Base-by-base conservation (phyloP, 192 early-diverging fungal species). In the Rhizophagus sp. region DNA sequence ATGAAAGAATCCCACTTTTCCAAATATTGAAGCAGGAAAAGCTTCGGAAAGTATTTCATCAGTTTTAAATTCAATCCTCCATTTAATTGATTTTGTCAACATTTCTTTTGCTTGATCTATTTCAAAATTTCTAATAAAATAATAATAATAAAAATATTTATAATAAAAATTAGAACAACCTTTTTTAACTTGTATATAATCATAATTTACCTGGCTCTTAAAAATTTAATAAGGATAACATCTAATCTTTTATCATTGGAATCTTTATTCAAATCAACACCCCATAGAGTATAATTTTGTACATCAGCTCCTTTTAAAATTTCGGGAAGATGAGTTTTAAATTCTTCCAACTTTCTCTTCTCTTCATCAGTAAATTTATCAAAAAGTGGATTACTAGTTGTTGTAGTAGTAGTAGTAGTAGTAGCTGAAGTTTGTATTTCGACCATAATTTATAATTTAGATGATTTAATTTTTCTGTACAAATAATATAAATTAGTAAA, bases 191-290 rank as follows among this genome's bases (percentile, higher is more conserved):
- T 73, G 30, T 41, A 11, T 41, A 25, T 73, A 36, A 30, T n/a
- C 22, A 33, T 3, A 30, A 30, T 30, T 74, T 75, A 87, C 80
- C 90, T 86, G 19, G 90, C 90, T 67, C 81, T 81, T 61, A 91
- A 75, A 76, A 90, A 91, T 84, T 91, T 91, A 50, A 83, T 73
- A 63, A 91, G 66, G 30, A 91, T 81, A 13, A 91, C 89, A 69
- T 89, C 85, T 24, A 91, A 52, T 30, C 88, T 85, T 62, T 84
- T 80, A 80, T 91, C 90, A 10, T 24, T 74, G 10, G 84, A 81
- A 19, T 82, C 41, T 15, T 84, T 80, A 30, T 84, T 79, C 44
- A 91, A 82, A 1, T 82, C 66, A 25, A 91, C 83, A 27, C 81
- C 86, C 90, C 90, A 91, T 41, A 91, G 77, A 19, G 80, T 64